These are phyloP conservation scores for Bruguiera parviflora DNA, from an alignment of 345 rosid genomes.

Conservation along the genomic window DNA sequence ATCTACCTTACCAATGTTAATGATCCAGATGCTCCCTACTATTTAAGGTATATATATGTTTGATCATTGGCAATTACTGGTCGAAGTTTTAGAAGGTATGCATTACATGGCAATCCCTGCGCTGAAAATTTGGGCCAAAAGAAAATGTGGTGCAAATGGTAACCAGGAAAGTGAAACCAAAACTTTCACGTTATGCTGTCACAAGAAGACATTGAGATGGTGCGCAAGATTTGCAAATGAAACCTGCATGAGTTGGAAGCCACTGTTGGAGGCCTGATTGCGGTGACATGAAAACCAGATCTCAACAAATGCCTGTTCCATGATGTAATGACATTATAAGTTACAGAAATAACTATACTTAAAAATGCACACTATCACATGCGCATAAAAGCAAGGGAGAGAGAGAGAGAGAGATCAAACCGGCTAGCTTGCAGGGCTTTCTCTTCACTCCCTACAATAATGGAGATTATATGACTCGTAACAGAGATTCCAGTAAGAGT, in stretches of 20 bases:
- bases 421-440: constrained; percentile 82
- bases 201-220: neutral
- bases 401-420: constrained; percentile 19
- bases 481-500: constrained; percentile 66
- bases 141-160: too few relatives aligned
- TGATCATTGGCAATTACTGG: neutral
- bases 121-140: neutral
- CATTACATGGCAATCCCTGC: neutral
- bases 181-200: neutral
- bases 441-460: constrained; percentile 81
- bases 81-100: neutral
- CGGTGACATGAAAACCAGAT: constrained; percentile 90
- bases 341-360: neutral
- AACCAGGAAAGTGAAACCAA: neutral
- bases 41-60: neutral
- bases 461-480: constrained; percentile 77
- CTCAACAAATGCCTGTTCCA: constrained; percentile 57
- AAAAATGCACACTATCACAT: neutral
- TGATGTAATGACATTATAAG: constrained; percentile 11
- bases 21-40: neutral
- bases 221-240: constrained; percentile 3
- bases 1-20: too few relatives aligned
- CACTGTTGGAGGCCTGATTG: constrained; percentile 96
- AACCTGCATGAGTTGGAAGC: constrained; percentile 97
- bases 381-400: neutral